Evolutionary conservation across 2,329 filamentous ascomycete species (phyloP), one percentile per base, ranked within the genome.

Genomic region (Botrytis sinoallii): DNA sequence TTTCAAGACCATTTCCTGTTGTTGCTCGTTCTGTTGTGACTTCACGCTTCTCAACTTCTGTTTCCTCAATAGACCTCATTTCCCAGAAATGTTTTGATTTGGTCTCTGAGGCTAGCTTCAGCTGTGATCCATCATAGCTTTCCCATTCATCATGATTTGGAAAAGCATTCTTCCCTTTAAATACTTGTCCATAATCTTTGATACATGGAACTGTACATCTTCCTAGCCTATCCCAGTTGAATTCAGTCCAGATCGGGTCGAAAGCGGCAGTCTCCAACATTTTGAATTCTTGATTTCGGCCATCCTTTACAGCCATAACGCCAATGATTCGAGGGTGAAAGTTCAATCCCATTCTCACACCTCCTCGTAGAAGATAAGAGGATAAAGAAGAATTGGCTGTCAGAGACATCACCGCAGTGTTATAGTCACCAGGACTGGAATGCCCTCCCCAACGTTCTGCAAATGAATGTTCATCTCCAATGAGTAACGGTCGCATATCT

Each of bases 261-360:
- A 88, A 88, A 7, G 86, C 84, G 8, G 85, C 86, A 1, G 86
- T 88, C 78, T 88, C 86, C n/a, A 88, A 82, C 86, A 88, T 88
- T 16, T 85, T 82, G 70, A 88, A 85, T 73, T 88, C 86, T 7
- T 84, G 83, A 72, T 87, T 86, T 65, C 86, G 83, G 5, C 84
- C 83, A 74, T 88, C 87, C 77, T 88, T 88, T 81, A 86, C 87
- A 4, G 86, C 85, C 85, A 88, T 88, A 65, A 86, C 84, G 4
- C 87, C 86, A 38, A 88, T 83, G 8, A 88, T 84, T 29, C 85
- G 83, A 1, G 87, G 87, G 73, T 88, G 87, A 79, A 88, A 88
- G 75, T 88, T 88, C 74, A 88, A 82, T 4, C 86, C 86, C 87
- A 88, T 88, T 67, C 87, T 82, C 16, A 88, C 86, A 46, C 86